These are phyloP conservation scores for Cadophora sp. DNA, from an alignment of 2,329 filamentous ascomycete genomes.

Conservation along the genomic window DNA sequence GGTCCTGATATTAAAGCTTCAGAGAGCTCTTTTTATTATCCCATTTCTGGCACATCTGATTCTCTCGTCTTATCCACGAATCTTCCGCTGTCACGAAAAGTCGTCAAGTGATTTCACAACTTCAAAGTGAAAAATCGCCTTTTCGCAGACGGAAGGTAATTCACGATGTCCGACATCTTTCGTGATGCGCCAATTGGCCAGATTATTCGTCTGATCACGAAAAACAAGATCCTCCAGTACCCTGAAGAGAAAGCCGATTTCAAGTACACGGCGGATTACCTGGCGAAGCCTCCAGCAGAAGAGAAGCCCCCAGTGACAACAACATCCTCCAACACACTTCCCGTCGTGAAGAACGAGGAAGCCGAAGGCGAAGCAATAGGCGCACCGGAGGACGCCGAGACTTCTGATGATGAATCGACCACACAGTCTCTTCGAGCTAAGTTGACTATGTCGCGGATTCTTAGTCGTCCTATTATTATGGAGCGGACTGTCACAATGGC, in stretches of 20 bases:
- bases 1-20: neutral
- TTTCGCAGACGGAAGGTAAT: no score
- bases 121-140: neutral
- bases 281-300: neutral
- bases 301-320: neutral
- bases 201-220: slow-evolving; percentile 2
- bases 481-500: slow-evolving; percentile 6
- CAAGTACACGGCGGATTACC: slow-evolving; percentile 1
- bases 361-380: neutral
- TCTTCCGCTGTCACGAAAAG: neutral
- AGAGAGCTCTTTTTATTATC: neutral
- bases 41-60: no score
- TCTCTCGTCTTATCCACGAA: neutral
- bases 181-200: slow-evolving; percentile 16
- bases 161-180: slow-evolving; percentile 11
- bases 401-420: slow-evolving; percentile 2
- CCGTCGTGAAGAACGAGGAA: slow-evolving; percentile 3
- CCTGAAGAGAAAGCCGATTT: slow-evolving; percentile 10
- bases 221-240: slow-evolving; percentile 6
- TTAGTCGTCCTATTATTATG: slow-evolving; percentile 7
- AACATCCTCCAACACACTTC: neutral
- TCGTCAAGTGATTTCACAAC: neutral
- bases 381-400: neutral
- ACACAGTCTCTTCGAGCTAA: neutral
- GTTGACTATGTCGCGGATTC: slow-evolving; percentile 8